Evolutionary conservation across 371 early-diverging fungal species (phyloP), one percentile per base, ranked within the genome.

Genomic region (Furculomyces boomerangus): DNA sequence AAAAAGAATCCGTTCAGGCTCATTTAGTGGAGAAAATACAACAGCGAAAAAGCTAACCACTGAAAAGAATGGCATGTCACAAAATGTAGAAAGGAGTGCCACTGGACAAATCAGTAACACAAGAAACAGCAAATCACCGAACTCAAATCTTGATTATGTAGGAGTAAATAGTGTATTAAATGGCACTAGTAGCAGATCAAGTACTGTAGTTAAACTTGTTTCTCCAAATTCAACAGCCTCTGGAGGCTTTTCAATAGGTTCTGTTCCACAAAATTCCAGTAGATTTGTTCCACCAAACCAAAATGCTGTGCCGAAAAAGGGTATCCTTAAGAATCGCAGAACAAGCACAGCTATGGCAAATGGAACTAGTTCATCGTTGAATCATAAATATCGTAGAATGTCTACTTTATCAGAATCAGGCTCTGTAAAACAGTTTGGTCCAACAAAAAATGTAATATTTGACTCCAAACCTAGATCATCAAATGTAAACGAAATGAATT

Each of bases 261-360:
- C n/a, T n/a, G n/a, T n/a, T n/a, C n/a, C n/a, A n/a, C n/a, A 28
- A 53, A 51, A 20, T 20, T 10, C 44, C 18, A 5, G 20, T 10
- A 54, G 20, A 26, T 40, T 47, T 27, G 30, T 47, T 20, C 37
- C 55, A 40, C 45, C 39, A 8, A 22, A 20, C 2, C 18, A 20
- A 10, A n/a, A 13, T 40, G 55, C 49, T 3, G 31, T 30, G 3
- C 55, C 55, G 3, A 45, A 47, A 41, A 54, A 54, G 32, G 55
- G 55, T 26, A 54, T 54, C n/a, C 24, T 54, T 10, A 54, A 54
- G 26, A 48, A 45, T 22, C n/a, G n/a, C n/a, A n/a, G n/a, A n/a
- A n/a, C n/a, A n/a, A n/a, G n/a, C n/a, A n/a, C n/a, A n/a, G n/a
- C n/a, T n/a, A n/a, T n/a, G n/a, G n/a, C n/a, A n/a, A n/a, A n/a